Evolutionary conservation across 208 protist genomes (phyloP), one percentile per base, ranked within the genome.

Genomic region (Leishmania aethiopica): DNA sequence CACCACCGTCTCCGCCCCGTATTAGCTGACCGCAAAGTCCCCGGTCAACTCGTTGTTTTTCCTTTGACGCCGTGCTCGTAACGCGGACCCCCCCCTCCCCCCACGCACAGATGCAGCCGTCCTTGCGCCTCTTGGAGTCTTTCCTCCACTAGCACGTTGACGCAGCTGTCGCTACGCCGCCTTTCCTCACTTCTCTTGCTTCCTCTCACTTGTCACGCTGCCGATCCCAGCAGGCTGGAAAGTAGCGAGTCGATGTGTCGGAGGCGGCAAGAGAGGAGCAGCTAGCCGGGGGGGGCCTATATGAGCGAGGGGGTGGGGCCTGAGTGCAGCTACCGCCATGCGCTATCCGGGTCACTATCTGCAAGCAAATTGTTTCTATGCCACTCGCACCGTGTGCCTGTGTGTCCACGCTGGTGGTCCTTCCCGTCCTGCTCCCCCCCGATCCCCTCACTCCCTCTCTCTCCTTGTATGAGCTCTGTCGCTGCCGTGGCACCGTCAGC

Each of bases 1-100:
- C 86, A 0, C 85, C 85, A 3, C 79, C 82, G 22, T 86, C 88
- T 15, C 83, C 88, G 5, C 81, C 86, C 4, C 83, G 73, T 15
- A 84, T 80, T 8, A 83, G 47, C 22, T 70, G 77, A 59, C 55
- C 40, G 49, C 75, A 53, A 60, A 25, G 28, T 53, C 15, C n/a
- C 17, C 47, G 22, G 10, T 22, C 55, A 55, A 28, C 59, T 55
- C 25, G 10, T 35, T 45, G 8, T 75, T 11, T 28, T 57, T 75
- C 0, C n/a, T 42, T 57, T 11, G 70, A 1, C 6, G 40, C 45
- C 3, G 70, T 74, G 45, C 28, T 53, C 0, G 7, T 51, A 25
- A 37, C 45, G 40, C n/a, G 45, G n/a, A 15, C 45, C 70, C 4
- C 0, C 45, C 45, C 37, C 40, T 5, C 25, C 40, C 8, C 22